Base-by-base conservation (phyloP, 2,329 filamentous ascomycete species). In the Colletotrichum theobromicola region DNA sequence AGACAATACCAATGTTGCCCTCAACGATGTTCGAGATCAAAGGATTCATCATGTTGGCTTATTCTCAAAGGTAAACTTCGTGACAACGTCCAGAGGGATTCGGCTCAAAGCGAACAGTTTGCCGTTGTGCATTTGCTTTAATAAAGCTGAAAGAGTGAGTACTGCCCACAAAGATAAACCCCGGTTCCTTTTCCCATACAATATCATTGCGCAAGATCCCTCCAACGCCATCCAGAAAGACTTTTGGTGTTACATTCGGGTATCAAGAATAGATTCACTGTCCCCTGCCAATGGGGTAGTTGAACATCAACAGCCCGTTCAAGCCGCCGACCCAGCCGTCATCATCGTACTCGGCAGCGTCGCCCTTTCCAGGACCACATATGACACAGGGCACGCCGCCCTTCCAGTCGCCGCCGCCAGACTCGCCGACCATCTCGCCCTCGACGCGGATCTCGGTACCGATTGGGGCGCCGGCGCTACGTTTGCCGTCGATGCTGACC, bases 261-360 rank as follows among this genome's bases (percentile, higher is more conserved):
- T 75, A 76, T 76, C 67, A 75, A 32, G 28, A 24, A 24, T 24
- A 42, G 15, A 63, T 53, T 67, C 35, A 72, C 50, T 75, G 64
- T 18, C 76, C 74, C 57, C 76, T 67, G 1, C 97, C 97, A 87
- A 98, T 98, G 0, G 96, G 96, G 85, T 98, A 95, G 83, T 99
- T 99, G 83, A 98, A 99, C 86, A 99, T 99, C 78, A 99, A 85
- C 80, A 98, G 82, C 12, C 95, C 95, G 81, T 98, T 99, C 81
- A 99, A 84, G 0, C 97, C 96, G 1, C 96, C 96, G 4, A 99
- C 96, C 97, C 97, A 99, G 21, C 96, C 95, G 83, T 98, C 96
- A 79, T 98, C 95, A 60, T 93, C 90, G 76, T 72, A 77, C 4
- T 93, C 90, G 3, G 86, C 84, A 6, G 79, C 79, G 46, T 82